phyloP scores from a whole-genome alignment of 2,329 filamentous ascomycete genomes.

The Paracorniculantispora psalliotae region DNA sequence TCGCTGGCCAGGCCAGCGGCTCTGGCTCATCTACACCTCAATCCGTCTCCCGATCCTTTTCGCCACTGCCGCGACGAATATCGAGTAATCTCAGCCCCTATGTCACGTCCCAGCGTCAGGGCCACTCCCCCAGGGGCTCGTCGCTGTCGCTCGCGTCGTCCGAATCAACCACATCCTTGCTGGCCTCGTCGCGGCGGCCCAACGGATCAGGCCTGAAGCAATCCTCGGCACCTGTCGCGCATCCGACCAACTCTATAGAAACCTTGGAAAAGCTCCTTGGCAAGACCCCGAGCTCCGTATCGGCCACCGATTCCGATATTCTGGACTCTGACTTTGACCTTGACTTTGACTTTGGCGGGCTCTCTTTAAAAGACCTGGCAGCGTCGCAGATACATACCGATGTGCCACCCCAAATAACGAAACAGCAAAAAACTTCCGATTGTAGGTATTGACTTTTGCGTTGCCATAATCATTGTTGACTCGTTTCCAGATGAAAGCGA shows the following conservation, averaged over 20 bases:
- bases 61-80: slow-evolving; percentile 63
- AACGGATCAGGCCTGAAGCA: slow-evolving; percentile 68
- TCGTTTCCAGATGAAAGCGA: slow-evolving; percentile 66
- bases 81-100: slow-evolving; percentile 65
- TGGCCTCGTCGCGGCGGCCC: slow-evolving; percentile 56
- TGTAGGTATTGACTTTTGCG: slow-evolving; percentile 46
- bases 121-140: slow-evolving; percentile 66
- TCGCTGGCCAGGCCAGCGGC: slow-evolving; percentile 63
- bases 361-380: slow-evolving; percentile 71
- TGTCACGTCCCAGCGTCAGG: slow-evolving; percentile 62
- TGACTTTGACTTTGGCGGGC: slow-evolving; percentile 71
- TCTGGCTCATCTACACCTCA: slow-evolving; percentile 55
- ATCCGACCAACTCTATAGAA: slow-evolving; percentile 64
- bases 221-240: slow-evolving; percentile 38
- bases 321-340: slow-evolving; percentile 53
- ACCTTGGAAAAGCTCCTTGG: slow-evolving; percentile 54
- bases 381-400: slow-evolving; percentile 25
- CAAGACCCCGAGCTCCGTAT: slow-evolving; percentile 18
- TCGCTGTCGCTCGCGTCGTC: slow-evolving; percentile 72
- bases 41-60: slow-evolving; percentile 62
- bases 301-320: slow-evolving; percentile 16
- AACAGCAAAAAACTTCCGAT: slow-evolving; percentile 60
- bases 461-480: not conserved
- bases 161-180: slow-evolving; percentile 72
- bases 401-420: slow-evolving; percentile 18